phyloP scores from a whole-genome alignment of 495 filamentous ascomycete species.

The Rhypophila decipiens region DNA sequence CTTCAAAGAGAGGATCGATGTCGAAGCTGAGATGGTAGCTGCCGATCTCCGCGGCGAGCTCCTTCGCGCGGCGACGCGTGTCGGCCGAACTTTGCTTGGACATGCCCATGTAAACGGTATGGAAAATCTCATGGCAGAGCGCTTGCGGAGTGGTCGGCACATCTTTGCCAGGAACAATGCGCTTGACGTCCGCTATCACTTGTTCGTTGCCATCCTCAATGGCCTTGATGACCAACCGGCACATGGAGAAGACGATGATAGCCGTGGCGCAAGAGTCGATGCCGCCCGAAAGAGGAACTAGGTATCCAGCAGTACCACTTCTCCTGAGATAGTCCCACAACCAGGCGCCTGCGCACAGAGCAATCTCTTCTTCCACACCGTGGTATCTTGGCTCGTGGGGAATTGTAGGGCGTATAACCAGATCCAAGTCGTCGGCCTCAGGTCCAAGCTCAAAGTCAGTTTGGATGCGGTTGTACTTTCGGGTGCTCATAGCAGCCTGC shows the following conservation, averaged over 20 bases:
- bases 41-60: conserved; percentile 64
- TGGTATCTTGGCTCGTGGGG: conserved; percentile 45
- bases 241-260: conserved; percentile 73
- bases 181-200: conserved; percentile 63
- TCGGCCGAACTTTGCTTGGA: conserved; percentile 60
- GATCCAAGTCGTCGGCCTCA: conserved; percentile 30
- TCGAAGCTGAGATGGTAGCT: conserved; percentile 68
- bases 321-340: conserved; percentile 73
- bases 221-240: conserved; percentile 62
- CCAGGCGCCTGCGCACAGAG: conserved; percentile 63
- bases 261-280: conserved; percentile 63
- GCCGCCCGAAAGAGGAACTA: conserved; percentile 59
- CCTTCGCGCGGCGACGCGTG: conserved; percentile 64
- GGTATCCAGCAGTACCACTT: conserved; percentile 53
- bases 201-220: conserved; percentile 51
- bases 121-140: conserved; percentile 58
- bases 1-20: conserved; percentile 57
- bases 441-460: conserved; percentile 30
- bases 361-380: conserved; percentile 68
- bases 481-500: conserved; percentile 44
- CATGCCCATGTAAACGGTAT: conserved; percentile 80
- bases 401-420: conserved; percentile 21
- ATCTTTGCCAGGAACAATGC: conserved; percentile 48
- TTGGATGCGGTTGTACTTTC: conserved; percentile 35
- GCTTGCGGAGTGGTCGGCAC: conserved; percentile 56